These are phyloP conservation scores for Aspergillus haitiensis DNA, from an alignment of 495 filamentous ascomycete genomes.

Conservation along the genomic window DNA sequence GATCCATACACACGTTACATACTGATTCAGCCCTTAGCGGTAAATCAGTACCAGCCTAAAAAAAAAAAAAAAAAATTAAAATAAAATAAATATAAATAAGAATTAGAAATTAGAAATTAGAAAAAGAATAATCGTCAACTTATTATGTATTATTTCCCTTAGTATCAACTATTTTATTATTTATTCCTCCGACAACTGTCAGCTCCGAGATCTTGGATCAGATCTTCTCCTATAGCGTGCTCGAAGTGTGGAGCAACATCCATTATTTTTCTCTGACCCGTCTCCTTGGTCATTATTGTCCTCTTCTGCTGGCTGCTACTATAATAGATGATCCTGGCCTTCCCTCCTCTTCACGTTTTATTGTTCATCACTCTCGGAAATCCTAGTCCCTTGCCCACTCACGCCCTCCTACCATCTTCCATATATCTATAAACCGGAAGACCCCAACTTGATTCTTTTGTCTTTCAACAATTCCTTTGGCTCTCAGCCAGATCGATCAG, in stretches of 20 bases:
- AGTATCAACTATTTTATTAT: conserved; percentile 17
- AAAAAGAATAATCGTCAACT: conserved; percentile 5
- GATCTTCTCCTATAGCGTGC: conserved; percentile 50
- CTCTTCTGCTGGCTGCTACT: conserved; percentile 26
- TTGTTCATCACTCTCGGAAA: conserved; percentile 17
- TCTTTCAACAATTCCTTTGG: not conserved
- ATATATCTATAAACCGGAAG: conserved; percentile 26
- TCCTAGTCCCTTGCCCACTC: conserved; percentile 15
- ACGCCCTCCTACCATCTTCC: conserved; percentile 4
- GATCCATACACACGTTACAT: conserved; percentile 18
- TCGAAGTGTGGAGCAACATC: conserved; percentile 35
- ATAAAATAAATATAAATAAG: conserved; percentile 14
- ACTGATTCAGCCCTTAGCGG: conserved; percentile 13
- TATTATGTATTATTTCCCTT: conserved; percentile 9
- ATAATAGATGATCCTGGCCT: conserved; percentile 27
- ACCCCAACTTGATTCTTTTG: conserved; percentile 13
- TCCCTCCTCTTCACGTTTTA: conserved; percentile 19
- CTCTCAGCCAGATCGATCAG: not conserved
- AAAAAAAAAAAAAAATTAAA: conserved; percentile 16
- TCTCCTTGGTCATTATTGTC: conserved; percentile 41
- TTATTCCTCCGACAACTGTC: conserved; percentile 43
- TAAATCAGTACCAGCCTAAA: conserved; percentile 15
- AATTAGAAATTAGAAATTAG: conserved; percentile 13
- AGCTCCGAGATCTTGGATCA: conserved; percentile 53
- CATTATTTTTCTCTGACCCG: conserved; percentile 41